Percentiles rank a stretch among this genome's conserved stretches.
Conservation (phyloP, 2,329 filamentous ascomycete species). For the Claviceps pazoutovae region DNA sequence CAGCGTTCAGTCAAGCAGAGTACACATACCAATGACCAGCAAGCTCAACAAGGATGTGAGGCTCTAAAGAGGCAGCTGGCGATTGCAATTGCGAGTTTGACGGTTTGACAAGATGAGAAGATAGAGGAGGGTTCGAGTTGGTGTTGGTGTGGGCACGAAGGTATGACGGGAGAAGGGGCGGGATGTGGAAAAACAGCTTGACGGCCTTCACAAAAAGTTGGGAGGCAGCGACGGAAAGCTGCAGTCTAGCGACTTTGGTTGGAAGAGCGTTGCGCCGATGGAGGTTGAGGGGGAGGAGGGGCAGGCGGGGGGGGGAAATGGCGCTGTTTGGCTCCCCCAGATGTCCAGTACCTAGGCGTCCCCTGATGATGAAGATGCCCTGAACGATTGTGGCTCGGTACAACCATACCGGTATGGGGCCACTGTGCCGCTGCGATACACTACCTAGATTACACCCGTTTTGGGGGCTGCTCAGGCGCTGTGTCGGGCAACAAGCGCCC, state of each 20-base stretch:
- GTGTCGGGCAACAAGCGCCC: neutral
- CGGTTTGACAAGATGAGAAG: neutral
- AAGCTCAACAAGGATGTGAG: constrained; percentile 4
- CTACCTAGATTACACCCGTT: too few species aligned
- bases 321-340: too few species aligned
- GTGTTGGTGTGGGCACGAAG: neutral
- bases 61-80: neutral
- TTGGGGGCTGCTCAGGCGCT: neutral
- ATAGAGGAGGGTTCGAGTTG: neutral
- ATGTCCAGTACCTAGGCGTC: too few species aligned
- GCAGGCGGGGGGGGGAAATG: neutral
- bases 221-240: neutral
- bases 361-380: too few species aligned
- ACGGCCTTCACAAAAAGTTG: constrained; percentile 4
- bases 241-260: neutral
- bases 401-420: too few species aligned
- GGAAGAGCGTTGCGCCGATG: neutral
- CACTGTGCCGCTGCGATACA: too few species aligned
- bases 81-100: constrained; percentile 4
- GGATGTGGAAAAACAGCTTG: constrained; percentile 2
- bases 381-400: too few species aligned
- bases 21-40: constrained; percentile 7
- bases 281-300: neutral
- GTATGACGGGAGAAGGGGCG: neutral
- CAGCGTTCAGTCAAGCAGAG: neutral